Evolutionary conservation across 352 stramenopile genomes (phyloP).

Genomic region (Elongisporangium anandrum): DNA sequence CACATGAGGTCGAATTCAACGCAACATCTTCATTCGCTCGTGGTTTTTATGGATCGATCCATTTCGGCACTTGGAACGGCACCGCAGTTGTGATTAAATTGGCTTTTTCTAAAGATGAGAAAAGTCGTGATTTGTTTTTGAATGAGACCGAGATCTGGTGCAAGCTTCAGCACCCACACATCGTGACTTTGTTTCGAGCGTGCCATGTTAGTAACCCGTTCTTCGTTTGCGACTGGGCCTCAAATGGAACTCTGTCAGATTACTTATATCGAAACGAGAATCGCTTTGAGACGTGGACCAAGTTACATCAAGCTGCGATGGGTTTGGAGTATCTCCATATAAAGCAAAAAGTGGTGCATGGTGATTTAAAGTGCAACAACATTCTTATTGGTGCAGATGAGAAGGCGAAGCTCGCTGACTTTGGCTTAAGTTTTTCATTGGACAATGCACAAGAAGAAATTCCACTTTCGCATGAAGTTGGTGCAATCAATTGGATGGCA

Average conservation of each 20-base stretch:
- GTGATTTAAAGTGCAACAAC: constrained; percentile 63
- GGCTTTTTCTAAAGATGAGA: constrained; percentile 14
- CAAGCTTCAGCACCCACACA: constrained; percentile 16
- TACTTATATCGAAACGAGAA: constrained; percentile 11
- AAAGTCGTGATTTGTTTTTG: constrained; percentile 12
- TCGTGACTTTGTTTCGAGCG: constrained; percentile 31
- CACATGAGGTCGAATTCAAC: constrained; percentile 15
- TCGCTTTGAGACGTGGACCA: constrained; percentile 13
- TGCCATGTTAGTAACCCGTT: constrained; percentile 23
- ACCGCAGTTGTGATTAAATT: constrained; percentile 30
- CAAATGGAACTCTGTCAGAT: constrained; percentile 17
- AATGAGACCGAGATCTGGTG: constrained; percentile 31
- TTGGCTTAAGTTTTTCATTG: constrained; percentile 21
- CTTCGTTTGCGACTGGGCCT: constrained; percentile 21
- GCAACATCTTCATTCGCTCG: constrained; percentile 1
- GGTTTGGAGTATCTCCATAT: constrained; percentile 70
- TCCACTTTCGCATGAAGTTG: not conserved
- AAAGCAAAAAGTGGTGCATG: constrained; percentile 28
- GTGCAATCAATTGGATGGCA: not conserved
- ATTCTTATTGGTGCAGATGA: constrained; percentile 46
- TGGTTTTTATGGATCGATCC: constrained; percentile 13
- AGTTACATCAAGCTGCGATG: constrained; percentile 18
- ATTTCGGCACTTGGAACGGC: constrained; percentile 17
- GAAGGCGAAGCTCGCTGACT: constrained; percentile 73
- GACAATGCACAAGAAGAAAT: too few species aligned